Percentiles rank a stretch among this genome's conserved stretches.
Conservation (phyloP, 2,329 filamentous ascomycete species). For the Curvularia verruculosa region DNA sequence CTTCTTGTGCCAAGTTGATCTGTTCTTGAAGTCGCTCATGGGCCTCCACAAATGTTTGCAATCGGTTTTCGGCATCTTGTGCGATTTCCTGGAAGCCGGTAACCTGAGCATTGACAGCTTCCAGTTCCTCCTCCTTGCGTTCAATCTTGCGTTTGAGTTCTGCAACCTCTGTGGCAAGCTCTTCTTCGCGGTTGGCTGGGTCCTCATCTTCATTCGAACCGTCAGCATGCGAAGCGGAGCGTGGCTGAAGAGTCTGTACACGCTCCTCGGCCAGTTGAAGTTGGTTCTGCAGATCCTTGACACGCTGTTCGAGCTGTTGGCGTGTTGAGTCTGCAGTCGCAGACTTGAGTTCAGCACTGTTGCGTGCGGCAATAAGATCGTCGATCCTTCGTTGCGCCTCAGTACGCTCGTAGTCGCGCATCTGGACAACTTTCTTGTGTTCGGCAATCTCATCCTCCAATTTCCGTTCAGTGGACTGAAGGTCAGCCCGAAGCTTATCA, state of each 20-base stretch:
- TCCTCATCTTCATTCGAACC: conserved; percentile 55
- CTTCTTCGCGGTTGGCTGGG: conserved; percentile 72
- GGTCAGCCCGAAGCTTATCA: conserved; percentile 78
- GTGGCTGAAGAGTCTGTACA: conserved; percentile 78
- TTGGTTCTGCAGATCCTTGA: conserved; percentile 88
- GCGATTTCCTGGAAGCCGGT: conserved; percentile 90
- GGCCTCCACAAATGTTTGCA: conserved; percentile 77
- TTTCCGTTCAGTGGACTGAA: conserved; percentile 80
- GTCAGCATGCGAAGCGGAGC: conserved; percentile 55
- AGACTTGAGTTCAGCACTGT: conserved; percentile 83
- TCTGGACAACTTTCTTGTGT: conserved; percentile 77
- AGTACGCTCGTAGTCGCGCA: conserved; percentile 88
- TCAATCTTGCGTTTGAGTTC: conserved; percentile 89
- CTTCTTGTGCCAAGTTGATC: conserved; percentile 73
- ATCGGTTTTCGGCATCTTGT: conserved; percentile 83
- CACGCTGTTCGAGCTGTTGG: conserved; percentile 85
- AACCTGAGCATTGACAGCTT: conserved; percentile 78
- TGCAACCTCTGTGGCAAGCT: conserved; percentile 80
- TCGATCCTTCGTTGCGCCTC: conserved; percentile 92
- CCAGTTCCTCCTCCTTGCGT: conserved; percentile 77
- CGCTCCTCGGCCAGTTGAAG: conserved; percentile 89
- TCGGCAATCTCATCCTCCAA: conserved; percentile 84
- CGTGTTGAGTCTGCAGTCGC: conserved; percentile 83
- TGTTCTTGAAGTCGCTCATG: conserved; percentile 77
- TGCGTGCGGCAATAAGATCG: conserved; percentile 80